Evolutionary conservation across 371 early-diverging fungal species (phyloP).

Genomic region (Mucor circinelloides): DNA sequence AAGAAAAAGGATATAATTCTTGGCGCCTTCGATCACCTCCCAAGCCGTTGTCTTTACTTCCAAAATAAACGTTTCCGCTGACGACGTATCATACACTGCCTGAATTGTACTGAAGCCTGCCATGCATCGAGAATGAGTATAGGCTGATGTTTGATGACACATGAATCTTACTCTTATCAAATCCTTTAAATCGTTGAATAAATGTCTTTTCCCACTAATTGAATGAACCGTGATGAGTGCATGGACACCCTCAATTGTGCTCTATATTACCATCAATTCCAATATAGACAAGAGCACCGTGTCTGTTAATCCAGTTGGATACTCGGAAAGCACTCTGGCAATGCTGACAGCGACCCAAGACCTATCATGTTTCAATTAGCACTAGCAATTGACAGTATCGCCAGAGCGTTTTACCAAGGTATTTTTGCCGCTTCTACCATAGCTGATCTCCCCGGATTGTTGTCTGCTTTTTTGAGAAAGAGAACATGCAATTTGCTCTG

Average conservation of each 20-base stretch:
- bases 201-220: slow-evolving; percentile 28
- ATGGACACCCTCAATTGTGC: not conserved
- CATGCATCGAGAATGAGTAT: not conserved
- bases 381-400: not conserved
- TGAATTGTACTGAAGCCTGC: slow-evolving; percentile 24
- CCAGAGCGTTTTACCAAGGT: slow-evolving; percentile 17
- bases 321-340: slow-evolving; percentile 16
- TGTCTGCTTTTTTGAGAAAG: slow-evolving; percentile 24
- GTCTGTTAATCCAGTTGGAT: slow-evolving; percentile 30
- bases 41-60: slow-evolving; percentile 16
- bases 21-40: not conserved
- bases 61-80: slow-evolving; percentile 10
- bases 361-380: slow-evolving; percentile 4
- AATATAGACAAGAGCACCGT: slow-evolving; percentile 19
- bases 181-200: slow-evolving; percentile 23
- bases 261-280: slow-evolving; percentile 20
- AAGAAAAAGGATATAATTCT: slow-evolving; percentile 23
- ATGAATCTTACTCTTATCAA: slow-evolving; percentile 11
- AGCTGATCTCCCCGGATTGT: slow-evolving; percentile 7
- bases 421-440: slow-evolving; percentile 14
- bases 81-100: slow-evolving; percentile 18
- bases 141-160: not conserved
- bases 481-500: slow-evolving; percentile 13
- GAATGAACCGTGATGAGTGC: not conserved
- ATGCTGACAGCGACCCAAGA: slow-evolving; percentile 30